These are phyloP conservation scores for Botrytis elliptica DNA, from an alignment of 2,329 filamentous ascomycete genomes.

Conservation along the genomic window DNA sequence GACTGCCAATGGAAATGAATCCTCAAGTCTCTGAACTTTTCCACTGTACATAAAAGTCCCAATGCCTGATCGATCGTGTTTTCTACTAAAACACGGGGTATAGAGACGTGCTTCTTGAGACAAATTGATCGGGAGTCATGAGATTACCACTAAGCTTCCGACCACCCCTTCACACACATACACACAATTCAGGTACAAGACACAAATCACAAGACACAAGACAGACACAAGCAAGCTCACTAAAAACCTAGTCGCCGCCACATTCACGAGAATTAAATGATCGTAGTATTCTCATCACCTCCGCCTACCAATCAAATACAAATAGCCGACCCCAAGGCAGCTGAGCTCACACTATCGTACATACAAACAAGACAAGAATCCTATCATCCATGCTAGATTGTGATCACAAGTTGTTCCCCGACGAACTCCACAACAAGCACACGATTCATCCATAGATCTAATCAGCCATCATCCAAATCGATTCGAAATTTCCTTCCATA, in stretches of 20 bases:
- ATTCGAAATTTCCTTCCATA: background rate
- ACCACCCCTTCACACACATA: background rate
- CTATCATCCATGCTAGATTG: background rate
- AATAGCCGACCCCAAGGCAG: background rate
- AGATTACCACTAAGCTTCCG: too few relatives aligned
- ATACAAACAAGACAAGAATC: background rate
- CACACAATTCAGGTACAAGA: background rate
- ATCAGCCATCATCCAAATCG: background rate
- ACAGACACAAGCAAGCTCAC: background rate
- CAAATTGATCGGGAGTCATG: background rate
- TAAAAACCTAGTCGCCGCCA: background rate
- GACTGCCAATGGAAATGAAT: background rate
- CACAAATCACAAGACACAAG: background rate
- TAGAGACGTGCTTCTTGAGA: background rate
- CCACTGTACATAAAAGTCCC: background rate
- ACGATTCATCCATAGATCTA: background rate
- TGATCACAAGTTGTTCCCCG: background rate
- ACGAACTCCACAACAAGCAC: background rate
- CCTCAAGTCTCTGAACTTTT: background rate
- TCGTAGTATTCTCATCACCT: background rate
- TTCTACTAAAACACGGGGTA: background rate
- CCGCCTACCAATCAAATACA: background rate
- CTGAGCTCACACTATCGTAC: conserved; percentile 1
- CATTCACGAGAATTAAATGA: background rate
- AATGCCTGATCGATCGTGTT: background rate